Evolutionary conservation across 257 asterid genomes (phyloP).

Genomic region (Linderniella brevidens): DNA sequence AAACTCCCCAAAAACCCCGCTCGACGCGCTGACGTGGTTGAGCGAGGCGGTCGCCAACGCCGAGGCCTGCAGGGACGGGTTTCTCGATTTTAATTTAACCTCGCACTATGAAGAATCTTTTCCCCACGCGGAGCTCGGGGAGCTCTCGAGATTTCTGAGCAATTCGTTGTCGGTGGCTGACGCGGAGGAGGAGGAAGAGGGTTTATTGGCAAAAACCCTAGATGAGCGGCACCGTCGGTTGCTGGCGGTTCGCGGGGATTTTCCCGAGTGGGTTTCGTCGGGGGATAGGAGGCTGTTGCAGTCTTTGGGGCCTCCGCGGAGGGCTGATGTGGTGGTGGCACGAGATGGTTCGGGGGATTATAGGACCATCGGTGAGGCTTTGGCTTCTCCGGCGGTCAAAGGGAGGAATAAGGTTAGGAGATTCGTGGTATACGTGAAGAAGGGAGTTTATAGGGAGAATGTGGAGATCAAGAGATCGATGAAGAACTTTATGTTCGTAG

Average conservation of each 20-base stretch:
- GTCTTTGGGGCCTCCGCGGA: slow-evolving; percentile 2
- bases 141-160: slow-evolving; percentile 39
- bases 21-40: slow-evolving; percentile 61
- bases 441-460: slow-evolving; percentile 35
- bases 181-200: slow-evolving; percentile 10
- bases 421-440: slow-evolving; percentile 28
- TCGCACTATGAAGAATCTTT: slow-evolving; percentile 19
- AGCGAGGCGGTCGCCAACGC: slow-evolving; percentile 60
- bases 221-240: too few species aligned
- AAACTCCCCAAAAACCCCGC: slow-evolving; percentile 28
- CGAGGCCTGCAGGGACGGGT: slow-evolving; percentile 57
- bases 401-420: slow-evolving; percentile 19
- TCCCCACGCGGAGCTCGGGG: slow-evolving; percentile 26
- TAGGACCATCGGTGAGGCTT: slow-evolving; percentile 27
- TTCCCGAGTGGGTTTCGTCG: slow-evolving; percentile 26
- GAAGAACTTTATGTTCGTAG: slow-evolving; percentile 16
- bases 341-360: slow-evolving; percentile 34
- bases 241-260: slow-evolving; percentile 7
- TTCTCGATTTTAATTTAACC: slow-evolving; percentile 38
- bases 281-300: slow-evolving; percentile 24
- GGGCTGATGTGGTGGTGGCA: slow-evolving; percentile 38
- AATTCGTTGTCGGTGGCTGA: slow-evolving; percentile 35
- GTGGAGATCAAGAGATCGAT: slow-evolving; percentile 26
- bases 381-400: slow-evolving; percentile 33
- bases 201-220: too few species aligned